phyloP scores from a whole-genome alignment of 2,329 filamentous ascomycete genomes.

The Cadophora sp. region DNA sequence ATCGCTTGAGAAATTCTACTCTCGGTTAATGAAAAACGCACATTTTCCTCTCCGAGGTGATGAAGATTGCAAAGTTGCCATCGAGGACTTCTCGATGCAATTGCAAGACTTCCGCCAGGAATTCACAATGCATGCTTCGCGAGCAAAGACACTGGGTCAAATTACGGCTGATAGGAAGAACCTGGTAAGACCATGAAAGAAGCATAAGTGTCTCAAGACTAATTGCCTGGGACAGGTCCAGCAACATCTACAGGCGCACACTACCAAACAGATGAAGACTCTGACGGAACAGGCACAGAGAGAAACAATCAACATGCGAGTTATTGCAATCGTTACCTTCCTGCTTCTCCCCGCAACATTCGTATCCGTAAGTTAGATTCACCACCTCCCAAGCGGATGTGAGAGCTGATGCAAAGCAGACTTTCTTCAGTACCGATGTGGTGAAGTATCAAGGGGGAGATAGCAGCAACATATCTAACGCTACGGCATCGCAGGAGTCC shows the following conservation, averaged over 20 bases:
- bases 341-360: constrained; percentile 47
- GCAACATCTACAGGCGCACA: constrained; percentile 46
- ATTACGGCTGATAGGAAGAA: constrained; percentile 47
- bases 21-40: constrained; percentile 32
- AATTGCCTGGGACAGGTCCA: constrained; percentile 40
- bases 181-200: constrained; percentile 38
- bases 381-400: not conserved
- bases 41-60: constrained; percentile 36
- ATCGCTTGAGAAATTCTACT: constrained; percentile 43
- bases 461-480: constrained; percentile 23
- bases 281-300: constrained; percentile 36
- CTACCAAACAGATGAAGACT: constrained; percentile 41
- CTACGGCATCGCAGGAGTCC: too few species aligned
- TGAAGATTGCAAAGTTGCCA: too few species aligned
- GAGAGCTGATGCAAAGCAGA: constrained; percentile 33
- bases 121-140: constrained; percentile 46
- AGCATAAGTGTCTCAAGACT: not conserved
- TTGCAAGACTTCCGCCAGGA: constrained; percentile 47
- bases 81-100: constrained; percentile 40
- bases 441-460: constrained; percentile 45
- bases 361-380: constrained; percentile 46
- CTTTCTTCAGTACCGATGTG: constrained; percentile 50
- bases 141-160: constrained; percentile 45
- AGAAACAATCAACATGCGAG: constrained; percentile 46
- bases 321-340: constrained; percentile 46